Evolutionary conservation across 371 early-diverging fungal species (phyloP).

Genomic region (Mortierella sp.): DNA sequence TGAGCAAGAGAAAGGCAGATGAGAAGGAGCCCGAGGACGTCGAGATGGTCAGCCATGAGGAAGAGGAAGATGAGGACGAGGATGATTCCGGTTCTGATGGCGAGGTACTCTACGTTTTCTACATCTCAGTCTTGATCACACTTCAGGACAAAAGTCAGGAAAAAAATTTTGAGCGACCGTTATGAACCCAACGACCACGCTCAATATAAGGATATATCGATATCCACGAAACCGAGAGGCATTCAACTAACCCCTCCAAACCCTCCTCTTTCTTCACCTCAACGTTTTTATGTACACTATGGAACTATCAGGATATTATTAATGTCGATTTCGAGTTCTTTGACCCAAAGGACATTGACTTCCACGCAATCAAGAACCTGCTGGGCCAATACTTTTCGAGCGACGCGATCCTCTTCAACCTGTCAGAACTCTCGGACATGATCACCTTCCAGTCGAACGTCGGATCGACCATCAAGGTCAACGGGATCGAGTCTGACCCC

Average conservation of each 20-base stretch:
- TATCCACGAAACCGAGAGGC: too few relatives aligned
- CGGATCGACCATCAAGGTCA: constrained; percentile 94
- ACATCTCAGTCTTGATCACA: constrained; percentile 11
- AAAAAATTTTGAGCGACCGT: neutral
- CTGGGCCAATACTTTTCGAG: constrained; percentile 82
- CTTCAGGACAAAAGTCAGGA: constrained; percentile 6
- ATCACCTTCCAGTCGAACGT: constrained; percentile 84
- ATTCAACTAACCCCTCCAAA: neutral
- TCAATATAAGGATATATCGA: too few relatives aligned
- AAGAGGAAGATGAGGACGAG: constrained; percentile 54
- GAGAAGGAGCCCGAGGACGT: constrained; percentile 53
- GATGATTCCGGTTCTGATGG: constrained; percentile 68
- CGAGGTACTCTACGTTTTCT: constrained; percentile 17
- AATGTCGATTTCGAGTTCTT: constrained; percentile 97
- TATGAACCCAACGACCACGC: too few relatives aligned
- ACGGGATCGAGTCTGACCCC: constrained; percentile 87
- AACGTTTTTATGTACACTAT: too few relatives aligned
- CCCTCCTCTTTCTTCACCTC: neutral
- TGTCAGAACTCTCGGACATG: constrained; percentile 87
- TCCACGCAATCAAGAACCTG: constrained; percentile 92
- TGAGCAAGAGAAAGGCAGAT: constrained; percentile 63
- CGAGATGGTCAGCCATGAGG: constrained; percentile 47
- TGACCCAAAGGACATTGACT: constrained; percentile 90
- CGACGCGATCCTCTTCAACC: constrained; percentile 81
- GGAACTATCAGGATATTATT: constrained; percentile 77